Percentiles rank a stretch among this genome's conserved stretches.
phyloP scores from a whole-genome alignment of 2,329 filamentous ascomycete genomes.

The Beauveria bassiana region DNA sequence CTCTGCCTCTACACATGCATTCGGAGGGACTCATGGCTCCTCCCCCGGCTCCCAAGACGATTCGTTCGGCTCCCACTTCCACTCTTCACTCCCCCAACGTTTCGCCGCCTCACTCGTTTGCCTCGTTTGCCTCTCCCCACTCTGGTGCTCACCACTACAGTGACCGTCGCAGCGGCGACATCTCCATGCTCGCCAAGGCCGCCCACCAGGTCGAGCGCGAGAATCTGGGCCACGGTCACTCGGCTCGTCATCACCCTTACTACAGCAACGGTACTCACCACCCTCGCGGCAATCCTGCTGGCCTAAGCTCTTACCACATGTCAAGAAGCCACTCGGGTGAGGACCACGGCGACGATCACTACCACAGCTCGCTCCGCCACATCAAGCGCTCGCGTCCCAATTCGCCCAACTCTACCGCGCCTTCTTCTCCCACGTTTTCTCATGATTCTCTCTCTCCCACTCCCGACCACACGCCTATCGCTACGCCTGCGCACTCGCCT shows the following conservation, averaged over 20 bases:
- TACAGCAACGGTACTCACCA: conserved; percentile 40
- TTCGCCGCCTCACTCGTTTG: conserved; percentile 87
- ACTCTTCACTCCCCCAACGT: conserved; percentile 89
- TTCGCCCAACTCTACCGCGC: conserved; percentile 90
- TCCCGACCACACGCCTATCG: conserved; percentile 96
- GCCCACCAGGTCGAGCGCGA: conserved; percentile 57
- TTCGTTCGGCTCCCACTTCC: conserved; percentile 81
- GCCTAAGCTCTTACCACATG: conserved; percentile 87
- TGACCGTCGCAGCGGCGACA: conserved; percentile 37
- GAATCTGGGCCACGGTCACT: conserved; percentile 36
- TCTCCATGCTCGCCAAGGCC: conserved; percentile 53
- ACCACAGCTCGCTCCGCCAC: conserved; percentile 58
- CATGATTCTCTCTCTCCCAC: conserved; percentile 94
- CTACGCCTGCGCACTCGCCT: conserved; percentile 90
- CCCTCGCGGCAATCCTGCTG: conserved; percentile 59
- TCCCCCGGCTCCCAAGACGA: conserved; percentile 65
- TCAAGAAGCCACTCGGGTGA: conserved; percentile 79
- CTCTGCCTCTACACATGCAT: conserved; percentile 36
- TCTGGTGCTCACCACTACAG: conserved; percentile 41
- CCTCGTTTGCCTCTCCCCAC: conserved; percentile 51
- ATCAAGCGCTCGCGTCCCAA: conserved; percentile 87
- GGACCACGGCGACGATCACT: conserved; percentile 69
- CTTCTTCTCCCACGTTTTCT: conserved; percentile 92
- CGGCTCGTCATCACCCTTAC: conserved; percentile 46
- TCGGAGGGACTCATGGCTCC: conserved; percentile 69